Evolutionary conservation across 208 protist genomes (phyloP).

Genomic region (Trichomonas vaginalis): DNA sequence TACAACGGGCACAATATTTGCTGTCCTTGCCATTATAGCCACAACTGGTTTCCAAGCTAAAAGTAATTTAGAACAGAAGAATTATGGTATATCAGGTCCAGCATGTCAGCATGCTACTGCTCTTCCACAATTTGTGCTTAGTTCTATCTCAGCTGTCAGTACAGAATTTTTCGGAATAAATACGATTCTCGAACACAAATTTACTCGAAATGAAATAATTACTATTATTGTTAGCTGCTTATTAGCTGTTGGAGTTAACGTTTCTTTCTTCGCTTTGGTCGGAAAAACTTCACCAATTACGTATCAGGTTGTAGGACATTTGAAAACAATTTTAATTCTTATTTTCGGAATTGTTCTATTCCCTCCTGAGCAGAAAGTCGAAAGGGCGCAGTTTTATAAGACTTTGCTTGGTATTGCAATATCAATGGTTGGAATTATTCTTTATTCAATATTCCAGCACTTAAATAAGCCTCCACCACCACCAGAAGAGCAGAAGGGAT

Average conservation of each 20-base stretch:
- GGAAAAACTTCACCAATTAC: slow-evolving; percentile 27
- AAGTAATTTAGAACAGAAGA: neutral
- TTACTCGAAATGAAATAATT: neutral
- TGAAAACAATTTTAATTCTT: slow-evolving; percentile 23
- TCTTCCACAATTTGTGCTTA: neutral
- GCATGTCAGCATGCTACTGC: slow-evolving; percentile 13
- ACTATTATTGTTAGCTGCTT: slow-evolving; percentile 16
- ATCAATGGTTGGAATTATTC: neutral
- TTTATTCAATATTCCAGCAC: neutral
- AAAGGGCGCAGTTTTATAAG: neutral
- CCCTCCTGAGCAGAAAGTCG: neutral
- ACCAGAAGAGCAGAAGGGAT: neutral
- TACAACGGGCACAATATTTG: neutral
- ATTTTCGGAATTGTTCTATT: slow-evolving; percentile 22
- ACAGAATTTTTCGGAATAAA: neutral
- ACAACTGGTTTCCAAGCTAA: slow-evolving; percentile 20
- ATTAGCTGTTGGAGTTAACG: slow-evolving; percentile 16
- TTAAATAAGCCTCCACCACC: neutral
- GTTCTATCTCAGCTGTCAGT: neutral
- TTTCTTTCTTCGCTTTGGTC: slow-evolving; percentile 20
- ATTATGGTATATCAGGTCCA: neutral
- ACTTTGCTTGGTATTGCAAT: neutral
- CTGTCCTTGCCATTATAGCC: slow-evolving; percentile 6
- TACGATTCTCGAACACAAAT: slow-evolving; percentile 13
- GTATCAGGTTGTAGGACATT: slow-evolving; percentile 28